A percentile compares a stretch with the other conserved stretches of the same genome.
Evolutionary conservation across 2,329 filamentous ascomycete genomes (phyloP).

Genomic region (Sclerotinia borealis): DNA sequence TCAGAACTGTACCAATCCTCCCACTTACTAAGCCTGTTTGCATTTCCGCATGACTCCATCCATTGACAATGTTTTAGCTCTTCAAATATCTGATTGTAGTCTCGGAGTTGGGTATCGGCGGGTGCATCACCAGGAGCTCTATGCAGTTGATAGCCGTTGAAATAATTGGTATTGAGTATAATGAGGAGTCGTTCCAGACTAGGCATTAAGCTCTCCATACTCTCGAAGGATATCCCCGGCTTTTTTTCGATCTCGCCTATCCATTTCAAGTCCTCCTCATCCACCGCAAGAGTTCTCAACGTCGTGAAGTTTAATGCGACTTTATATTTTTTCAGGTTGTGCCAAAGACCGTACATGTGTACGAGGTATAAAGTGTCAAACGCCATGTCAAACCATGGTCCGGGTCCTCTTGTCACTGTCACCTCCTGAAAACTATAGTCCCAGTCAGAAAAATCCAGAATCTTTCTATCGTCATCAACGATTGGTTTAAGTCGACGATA

Average conservation of each 20-base stretch:
- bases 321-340: fast-evolving
- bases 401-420: neutral
- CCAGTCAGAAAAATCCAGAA: neutral
- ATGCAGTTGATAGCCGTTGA: fast-evolving
- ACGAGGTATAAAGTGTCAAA: neutral
- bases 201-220: neutral
- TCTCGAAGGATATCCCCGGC: neutral
- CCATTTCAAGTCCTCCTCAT: neutral
- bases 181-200: neutral
- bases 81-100: neutral
- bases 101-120: neutral
- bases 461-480: neutral
- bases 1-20: neutral
- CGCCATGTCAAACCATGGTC: neutral
- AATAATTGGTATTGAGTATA: neutral
- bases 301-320: neutral
- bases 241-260: fast-evolving
- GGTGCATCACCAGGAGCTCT: fast-evolving
- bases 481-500: neutral
- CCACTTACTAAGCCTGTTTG: neutral
- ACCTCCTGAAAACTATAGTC: neutral
- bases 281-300: neutral
- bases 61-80: neutral
- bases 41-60: neutral
- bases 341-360: neutral